phyloP scores from a whole-genome alignment of 345 rosid genomes.

The Aquilaria sinensis region DNA sequence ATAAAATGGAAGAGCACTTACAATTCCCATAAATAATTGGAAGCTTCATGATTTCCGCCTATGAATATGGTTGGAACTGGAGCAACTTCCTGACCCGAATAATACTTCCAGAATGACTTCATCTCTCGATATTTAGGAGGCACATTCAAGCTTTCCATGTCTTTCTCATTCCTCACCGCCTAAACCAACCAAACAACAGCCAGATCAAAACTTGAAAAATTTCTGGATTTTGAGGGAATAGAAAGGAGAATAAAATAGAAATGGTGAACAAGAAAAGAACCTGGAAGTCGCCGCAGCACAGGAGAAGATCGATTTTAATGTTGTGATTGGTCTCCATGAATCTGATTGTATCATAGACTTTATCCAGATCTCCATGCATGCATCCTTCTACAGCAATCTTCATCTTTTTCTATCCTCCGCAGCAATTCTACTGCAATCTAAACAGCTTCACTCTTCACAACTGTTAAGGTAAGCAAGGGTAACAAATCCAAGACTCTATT shows the following conservation, averaged over 20 bases:
- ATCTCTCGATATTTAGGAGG: constrained; percentile 66
- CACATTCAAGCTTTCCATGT: constrained; percentile 76
- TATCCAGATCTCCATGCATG: constrained; percentile 95
- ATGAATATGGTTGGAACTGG: constrained; percentile 89
- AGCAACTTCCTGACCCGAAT: constrained; percentile 70
- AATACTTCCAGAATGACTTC: constrained; percentile 95
- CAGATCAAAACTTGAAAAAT: constrained; percentile 1
- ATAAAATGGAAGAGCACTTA: constrained; percentile 20
- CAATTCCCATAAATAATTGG: constrained; percentile 94
- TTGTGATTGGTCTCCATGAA: constrained; percentile 42
- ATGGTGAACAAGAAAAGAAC: constrained; percentile 15
- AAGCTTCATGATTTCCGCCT: constrained; percentile 98
- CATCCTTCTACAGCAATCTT: constrained; percentile 97
- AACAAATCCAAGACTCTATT: no score
- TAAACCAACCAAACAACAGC: constrained; percentile 10
- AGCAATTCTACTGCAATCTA: neutral
- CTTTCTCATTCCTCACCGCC: constrained; percentile 85
- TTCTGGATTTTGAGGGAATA: neutral
- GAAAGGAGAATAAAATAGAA: neutral
- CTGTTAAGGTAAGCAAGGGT: no score
- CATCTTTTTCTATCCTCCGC: constrained; percentile 9
- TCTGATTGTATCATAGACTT: constrained; percentile 61
- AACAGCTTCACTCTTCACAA: no score
- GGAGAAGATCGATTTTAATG: constrained; percentile 85
- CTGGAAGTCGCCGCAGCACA: constrained; percentile 97